Percentiles rank a stretch among this genome's conserved stretches.
Evolutionary conservation across 805 yeast genomes (phyloP).

Genomic region (Yarrowia sp.): DNA sequence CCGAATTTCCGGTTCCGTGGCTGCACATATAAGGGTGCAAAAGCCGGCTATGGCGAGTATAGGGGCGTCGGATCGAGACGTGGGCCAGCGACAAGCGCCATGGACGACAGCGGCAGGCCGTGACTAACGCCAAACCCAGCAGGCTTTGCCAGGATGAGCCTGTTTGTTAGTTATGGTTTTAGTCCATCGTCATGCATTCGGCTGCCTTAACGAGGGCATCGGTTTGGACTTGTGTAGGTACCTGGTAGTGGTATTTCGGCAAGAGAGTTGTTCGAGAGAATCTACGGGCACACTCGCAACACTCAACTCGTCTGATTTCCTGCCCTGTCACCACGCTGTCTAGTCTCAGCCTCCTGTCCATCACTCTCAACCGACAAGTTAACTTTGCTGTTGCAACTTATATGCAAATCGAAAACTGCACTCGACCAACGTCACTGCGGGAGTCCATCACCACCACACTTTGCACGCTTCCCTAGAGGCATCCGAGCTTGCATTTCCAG

Average conservation of each 20-base stretch:
- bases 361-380: constrained; percentile 9
- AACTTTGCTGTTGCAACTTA: constrained; percentile 24
- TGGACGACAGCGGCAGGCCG: no score
- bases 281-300: no score
- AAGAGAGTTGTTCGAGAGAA: no score
- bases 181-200: constrained; percentile 10
- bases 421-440: constrained; percentile 19
- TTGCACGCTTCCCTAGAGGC: no score
- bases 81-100: no score
- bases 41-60: no score
- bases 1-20: background rate
- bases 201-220: constrained; percentile 20
- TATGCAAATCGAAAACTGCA: constrained; percentile 22
- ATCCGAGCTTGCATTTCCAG: no score
- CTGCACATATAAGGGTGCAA: no score
- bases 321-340: background rate
- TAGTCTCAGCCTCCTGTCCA: constrained; percentile 22
- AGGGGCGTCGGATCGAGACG: no score
- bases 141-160: constrained; percentile 1
- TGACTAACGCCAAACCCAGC: background rate
- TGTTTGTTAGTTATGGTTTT: constrained; percentile 14
- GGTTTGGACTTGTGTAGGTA: no score
- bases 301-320: no score
- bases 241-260: no score
- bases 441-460: constrained; percentile 12